phyloP scores from a whole-genome alignment of 208 protist genomes.

The Phytomonas sp. region DNA sequence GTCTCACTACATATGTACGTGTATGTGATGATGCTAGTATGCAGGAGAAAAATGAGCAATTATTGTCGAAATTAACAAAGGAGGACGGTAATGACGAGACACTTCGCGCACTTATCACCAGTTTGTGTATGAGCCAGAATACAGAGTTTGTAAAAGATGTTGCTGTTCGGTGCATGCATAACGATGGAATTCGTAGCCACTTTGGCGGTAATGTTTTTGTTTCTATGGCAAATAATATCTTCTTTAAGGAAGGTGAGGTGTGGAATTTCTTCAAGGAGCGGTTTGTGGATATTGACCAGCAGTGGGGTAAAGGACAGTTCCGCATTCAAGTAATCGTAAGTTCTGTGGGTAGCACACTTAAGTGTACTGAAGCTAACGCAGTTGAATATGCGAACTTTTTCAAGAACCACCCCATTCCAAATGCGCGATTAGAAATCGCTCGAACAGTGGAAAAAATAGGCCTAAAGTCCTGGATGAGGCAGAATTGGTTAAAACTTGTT shows the following conservation, averaged over 20 bases:
- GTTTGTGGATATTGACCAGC: constrained; percentile 58
- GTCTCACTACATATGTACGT: constrained; percentile 38
- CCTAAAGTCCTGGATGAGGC: constrained; percentile 46
- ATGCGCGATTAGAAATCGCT: constrained; percentile 61
- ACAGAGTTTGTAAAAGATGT: constrained; percentile 47
- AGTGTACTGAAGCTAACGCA: constrained; percentile 32
- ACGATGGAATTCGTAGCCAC: constrained; percentile 63
- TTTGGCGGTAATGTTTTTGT: constrained; percentile 65
- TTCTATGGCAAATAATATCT: constrained; percentile 31
- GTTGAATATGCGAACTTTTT: constrained; percentile 67
- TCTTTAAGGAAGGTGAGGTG: constrained; percentile 19
- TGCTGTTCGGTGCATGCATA: constrained; percentile 48
- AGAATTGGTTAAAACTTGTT: constrained; percentile 37
- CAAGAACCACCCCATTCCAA: constrained; percentile 54
- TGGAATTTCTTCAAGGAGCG: constrained; percentile 72
- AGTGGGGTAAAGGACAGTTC: constrained; percentile 86
- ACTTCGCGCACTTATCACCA: constrained; percentile 46
- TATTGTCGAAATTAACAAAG: constrained; percentile 43
- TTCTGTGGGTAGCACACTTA: constrained; percentile 46
- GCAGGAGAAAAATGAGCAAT: constrained; percentile 19
- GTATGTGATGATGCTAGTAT: constrained; percentile 17
- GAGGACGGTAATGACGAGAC: constrained; percentile 66
- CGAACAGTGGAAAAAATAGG: constrained; percentile 58
- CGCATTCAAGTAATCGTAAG: constrained; percentile 80
- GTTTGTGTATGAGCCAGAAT: constrained; percentile 44